Base-by-base conservation (phyloP, 306 rosid genomes). In the Medicago lupulina region DNA sequence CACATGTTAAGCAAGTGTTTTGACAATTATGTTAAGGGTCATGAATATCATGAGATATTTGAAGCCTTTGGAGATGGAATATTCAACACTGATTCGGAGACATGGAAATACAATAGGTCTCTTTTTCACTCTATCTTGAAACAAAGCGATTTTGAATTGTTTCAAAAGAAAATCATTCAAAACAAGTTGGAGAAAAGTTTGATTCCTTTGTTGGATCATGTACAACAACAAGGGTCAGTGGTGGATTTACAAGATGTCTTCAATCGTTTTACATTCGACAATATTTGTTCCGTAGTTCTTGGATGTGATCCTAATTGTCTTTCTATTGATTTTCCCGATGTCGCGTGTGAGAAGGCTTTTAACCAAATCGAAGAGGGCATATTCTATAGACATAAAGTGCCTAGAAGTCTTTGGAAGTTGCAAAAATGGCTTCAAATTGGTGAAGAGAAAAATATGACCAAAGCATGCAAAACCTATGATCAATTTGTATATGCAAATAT, bases 381-480 rank as follows among this genome's bases (percentile, higher is more conserved):
- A 18, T 69, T 88, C 53, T 60, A 58, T 49, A 71, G 89, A 15
- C 86, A 85, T 4, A 1, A 18, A 0, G 6, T 80, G 19, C 89
- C 87, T 0, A 80, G 9, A 13, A 7, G 0, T 15, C 3, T 84
- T 6, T 85, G 95, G 95, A 86, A 87, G 69, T n/a, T 87, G 3
- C 87, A 78, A 9, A 67, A 40, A 49, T 80, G 80, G 79, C 80
- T 89, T 53, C 84, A 75, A 28, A 23, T 87, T 9, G 92, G 90
- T 9, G 28, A 51, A 9, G 87, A 87, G 65, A 76, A 36, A 70
- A 83, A 70, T 18, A 16, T 78, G 65, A 72, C 11, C 2, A 14
- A 72, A 43, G 85, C 89, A 19, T 43, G 73, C 50, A 46, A 77
- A 17, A 31, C 44, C 55, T 60, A 86, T 25, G 88, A 88, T 21